These are phyloP conservation scores for Licmophora abbreviata DNA, from an alignment of 108 stramenopile genomes.

Conservation along the genomic window DNA sequence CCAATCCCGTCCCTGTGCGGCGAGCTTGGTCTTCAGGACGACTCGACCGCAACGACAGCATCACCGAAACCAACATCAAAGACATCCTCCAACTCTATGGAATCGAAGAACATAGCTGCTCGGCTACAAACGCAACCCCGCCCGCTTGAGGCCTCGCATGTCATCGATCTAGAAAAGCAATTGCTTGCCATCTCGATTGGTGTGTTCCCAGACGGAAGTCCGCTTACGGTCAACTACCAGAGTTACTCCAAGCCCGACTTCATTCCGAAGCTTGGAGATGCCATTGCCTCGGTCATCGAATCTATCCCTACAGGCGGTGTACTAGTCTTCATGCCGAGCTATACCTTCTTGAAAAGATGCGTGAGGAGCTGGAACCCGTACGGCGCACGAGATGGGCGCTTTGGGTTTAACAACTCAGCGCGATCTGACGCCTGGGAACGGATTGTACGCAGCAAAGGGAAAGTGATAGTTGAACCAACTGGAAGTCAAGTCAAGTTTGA, in stretches of 20 bases:
- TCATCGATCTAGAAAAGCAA: conserved; percentile 59
- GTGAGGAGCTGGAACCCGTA: conserved; percentile 39
- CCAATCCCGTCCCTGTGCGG: conserved; percentile 65
- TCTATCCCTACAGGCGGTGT: conserved; percentile 56
- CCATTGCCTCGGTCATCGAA: conserved; percentile 49
- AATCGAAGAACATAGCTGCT: not conserved
- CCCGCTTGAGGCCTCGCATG: conserved; percentile 76
- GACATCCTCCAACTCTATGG: not conserved
- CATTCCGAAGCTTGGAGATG: conserved; percentile 52
- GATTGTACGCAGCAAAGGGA: conserved; percentile 36
- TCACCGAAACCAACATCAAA: not conserved
- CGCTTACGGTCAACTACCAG: conserved; percentile 37
- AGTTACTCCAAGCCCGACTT: conserved; percentile 42
- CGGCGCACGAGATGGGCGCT: conserved; percentile 12
- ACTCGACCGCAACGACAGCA: not conserved
- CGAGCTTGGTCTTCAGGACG: conserved; percentile 42
- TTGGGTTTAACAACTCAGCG: conserved; percentile 3
- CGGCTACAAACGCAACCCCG: conserved; percentile 47
- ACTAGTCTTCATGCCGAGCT: conserved; percentile 69
- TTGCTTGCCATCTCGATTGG: conserved; percentile 56
- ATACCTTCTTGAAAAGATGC: conserved; percentile 48
- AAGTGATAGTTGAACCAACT: conserved; percentile 61
- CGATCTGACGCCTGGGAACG: conserved; percentile 33
- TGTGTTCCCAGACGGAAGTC: conserved; percentile 53
- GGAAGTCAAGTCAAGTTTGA: conserved; percentile 61